These are phyloP conservation scores for Mucor indicus DNA, from an alignment of 371 early-diverging fungal genomes.

Conservation along the genomic window DNA sequence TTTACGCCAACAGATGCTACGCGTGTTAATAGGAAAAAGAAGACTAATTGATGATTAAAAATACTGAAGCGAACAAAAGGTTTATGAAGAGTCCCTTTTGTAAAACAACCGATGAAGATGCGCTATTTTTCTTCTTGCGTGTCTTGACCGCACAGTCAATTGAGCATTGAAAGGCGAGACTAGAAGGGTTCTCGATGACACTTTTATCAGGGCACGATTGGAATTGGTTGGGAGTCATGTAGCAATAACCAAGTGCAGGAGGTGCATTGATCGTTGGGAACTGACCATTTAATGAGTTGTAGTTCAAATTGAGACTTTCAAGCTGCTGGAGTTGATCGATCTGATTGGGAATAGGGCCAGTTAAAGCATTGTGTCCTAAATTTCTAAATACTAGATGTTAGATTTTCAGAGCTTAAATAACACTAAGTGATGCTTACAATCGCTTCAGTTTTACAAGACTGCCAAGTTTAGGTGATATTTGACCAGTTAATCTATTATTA, in stretches of 20 bases:
- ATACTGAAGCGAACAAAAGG: no score
- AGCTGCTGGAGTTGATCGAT: slow-evolving; percentile 37
- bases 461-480: slow-evolving; percentile 40
- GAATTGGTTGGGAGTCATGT: slow-evolving; percentile 53
- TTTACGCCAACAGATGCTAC: no score
- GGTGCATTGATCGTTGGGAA: slow-evolving; percentile 50
- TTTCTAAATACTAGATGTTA: slow-evolving; percentile 33
- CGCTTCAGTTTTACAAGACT: slow-evolving; percentile 35
- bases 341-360: slow-evolving; percentile 43
- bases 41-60: no score
- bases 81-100: no score
- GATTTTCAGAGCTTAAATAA: no score
- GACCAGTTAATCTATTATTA: slow-evolving; percentile 50
- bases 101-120: no score
- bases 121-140: slow-evolving; percentile 13
- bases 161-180: slow-evolving; percentile 54
- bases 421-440: slow-evolving; percentile 42
- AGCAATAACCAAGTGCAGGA: slow-evolving; percentile 40
- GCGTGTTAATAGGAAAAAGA: no score
- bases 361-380: slow-evolving; percentile 46
- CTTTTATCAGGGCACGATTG: slow-evolving; percentile 44
- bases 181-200: slow-evolving; percentile 34
- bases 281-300: slow-evolving; percentile 45
- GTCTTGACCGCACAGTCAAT: slow-evolving; percentile 32
- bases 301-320: slow-evolving; percentile 45